Evolutionary conservation across 2,329 filamentous ascomycete species (phyloP).

Genomic region (Cercospora sp.): DNA sequence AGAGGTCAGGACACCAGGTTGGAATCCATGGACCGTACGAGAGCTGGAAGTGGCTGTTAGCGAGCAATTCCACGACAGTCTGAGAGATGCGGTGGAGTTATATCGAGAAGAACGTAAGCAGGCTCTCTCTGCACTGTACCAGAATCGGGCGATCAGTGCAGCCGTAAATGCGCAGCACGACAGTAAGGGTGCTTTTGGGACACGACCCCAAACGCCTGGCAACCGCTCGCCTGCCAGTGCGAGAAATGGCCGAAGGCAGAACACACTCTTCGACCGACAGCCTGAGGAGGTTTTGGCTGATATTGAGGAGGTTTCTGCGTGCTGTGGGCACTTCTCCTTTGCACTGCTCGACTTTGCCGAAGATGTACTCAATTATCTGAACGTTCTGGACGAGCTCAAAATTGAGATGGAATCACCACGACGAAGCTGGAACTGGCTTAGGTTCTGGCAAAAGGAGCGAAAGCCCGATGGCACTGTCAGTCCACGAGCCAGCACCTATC

Average conservation of each 20-base stretch:
- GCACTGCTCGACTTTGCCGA: slow-evolving; percentile 87
- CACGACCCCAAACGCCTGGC: slow-evolving; percentile 48
- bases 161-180: slow-evolving; percentile 52
- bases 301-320: slow-evolving; percentile 96
- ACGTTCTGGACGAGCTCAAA: slow-evolving; percentile 83
- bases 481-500: slow-evolving; percentile 25
- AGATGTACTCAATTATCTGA: slow-evolving; percentile 79
- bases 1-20: slow-evolving; percentile 33
- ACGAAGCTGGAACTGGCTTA: slow-evolving; percentile 80
- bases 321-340: slow-evolving; percentile 94
- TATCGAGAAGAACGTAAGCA: slow-evolving; percentile 75
- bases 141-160: slow-evolving; percentile 69
- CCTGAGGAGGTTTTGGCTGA: slow-evolving; percentile 76
- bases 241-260: slow-evolving; percentile 16
- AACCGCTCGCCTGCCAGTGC: slow-evolving; percentile 19
- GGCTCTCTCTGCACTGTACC: slow-evolving; percentile 78
- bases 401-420: slow-evolving; percentile 59
- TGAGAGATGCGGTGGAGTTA: slow-evolving; percentile 75
- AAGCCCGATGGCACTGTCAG: slow-evolving; percentile 9
- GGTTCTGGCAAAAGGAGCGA: slow-evolving; percentile 62
- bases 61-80: slow-evolving; percentile 74
- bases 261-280: slow-evolving; percentile 25
- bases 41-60: slow-evolving; percentile 71
- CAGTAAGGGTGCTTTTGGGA: slow-evolving; percentile 51
- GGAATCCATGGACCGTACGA: slow-evolving; percentile 41